phyloP scores from a whole-genome alignment of 1,284 basidiomycete species.

The Boletus hoseneyae region DNA sequence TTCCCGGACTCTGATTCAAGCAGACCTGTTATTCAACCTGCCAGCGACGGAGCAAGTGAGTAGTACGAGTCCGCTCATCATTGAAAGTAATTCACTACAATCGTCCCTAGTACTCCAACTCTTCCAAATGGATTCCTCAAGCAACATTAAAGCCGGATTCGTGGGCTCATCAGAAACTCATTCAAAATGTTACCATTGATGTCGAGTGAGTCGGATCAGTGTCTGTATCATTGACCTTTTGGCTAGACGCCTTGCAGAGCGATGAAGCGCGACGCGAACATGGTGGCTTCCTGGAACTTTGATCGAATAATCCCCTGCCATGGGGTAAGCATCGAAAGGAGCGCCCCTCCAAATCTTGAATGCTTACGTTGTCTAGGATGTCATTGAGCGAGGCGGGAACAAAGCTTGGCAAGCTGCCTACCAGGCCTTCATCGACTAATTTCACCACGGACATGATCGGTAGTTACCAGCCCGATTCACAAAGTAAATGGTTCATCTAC shows the following conservation, averaged over 20 bases:
- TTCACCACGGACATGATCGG: neutral
- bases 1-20: conserved; percentile 79
- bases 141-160: conserved; percentile 56
- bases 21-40: conserved; percentile 89
- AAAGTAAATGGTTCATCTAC: neutral
- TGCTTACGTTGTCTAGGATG: conserved; percentile 47
- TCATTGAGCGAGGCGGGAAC: conserved; percentile 75
- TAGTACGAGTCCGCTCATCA: neutral
- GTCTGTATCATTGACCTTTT: neutral
- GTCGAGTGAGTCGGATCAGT: conserved; percentile 23
- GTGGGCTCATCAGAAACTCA: conserved; percentile 55
- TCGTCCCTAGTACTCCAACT: conserved; percentile 45
- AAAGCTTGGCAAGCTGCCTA: conserved; percentile 60
- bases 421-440: conserved; percentile 28
- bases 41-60: conserved; percentile 81
- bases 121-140: conserved; percentile 46
- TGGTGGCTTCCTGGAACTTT: conserved; percentile 82
- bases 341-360: neutral
- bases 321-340: conserved; percentile 51
- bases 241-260: conserved; percentile 42
- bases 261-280: conserved; percentile 70
- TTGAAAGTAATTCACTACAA: conserved; percentile 4
- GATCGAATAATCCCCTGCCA: conserved; percentile 91
- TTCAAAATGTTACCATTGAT: conserved; percentile 32
- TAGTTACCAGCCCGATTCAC: neutral